Evolutionary conservation across 2,329 filamentous ascomycete species (phyloP).

Genomic region (Epicoccum nigrum): DNA sequence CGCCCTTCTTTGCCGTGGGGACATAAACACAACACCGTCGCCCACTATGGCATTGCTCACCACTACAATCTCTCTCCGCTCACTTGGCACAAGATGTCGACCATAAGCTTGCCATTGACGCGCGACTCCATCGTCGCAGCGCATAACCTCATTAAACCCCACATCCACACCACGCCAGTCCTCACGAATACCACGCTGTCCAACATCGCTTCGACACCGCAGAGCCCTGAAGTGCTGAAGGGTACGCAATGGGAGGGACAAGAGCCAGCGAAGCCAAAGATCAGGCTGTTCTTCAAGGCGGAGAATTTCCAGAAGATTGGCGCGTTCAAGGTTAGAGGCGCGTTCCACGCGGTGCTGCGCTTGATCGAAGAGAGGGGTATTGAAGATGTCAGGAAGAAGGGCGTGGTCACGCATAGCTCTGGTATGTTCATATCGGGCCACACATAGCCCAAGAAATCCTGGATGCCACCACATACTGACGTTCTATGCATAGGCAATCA

Average conservation of each 20-base stretch:
- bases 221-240: slow-evolving; percentile 59
- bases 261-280: slow-evolving; percentile 65
- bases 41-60: slow-evolving; percentile 12
- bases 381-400: slow-evolving; percentile 60
- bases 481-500: slow-evolving; percentile 73
- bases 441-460: not conserved
- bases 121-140: slow-evolving; percentile 74
- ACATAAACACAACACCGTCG: slow-evolving; percentile 1
- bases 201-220: slow-evolving; percentile 73
- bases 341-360: slow-evolving; percentile 81
- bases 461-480: not conserved
- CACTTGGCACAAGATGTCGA: slow-evolving; percentile 3
- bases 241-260: slow-evolving; percentile 65
- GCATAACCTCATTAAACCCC: slow-evolving; percentile 72
- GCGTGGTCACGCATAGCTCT: slow-evolving; percentile 89
- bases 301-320: slow-evolving; percentile 91
- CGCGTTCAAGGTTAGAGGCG: slow-evolving; percentile 90
- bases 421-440: slow-evolving; percentile 59
- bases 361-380: slow-evolving; percentile 63
- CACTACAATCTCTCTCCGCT: not conserved
- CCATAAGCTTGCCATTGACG: slow-evolving; percentile 66
- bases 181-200: slow-evolving; percentile 79
- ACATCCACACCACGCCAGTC: slow-evolving; percentile 84
- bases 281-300: slow-evolving; percentile 91
- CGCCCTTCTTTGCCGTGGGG: slow-evolving; percentile 11